Percentiles rank a stretch among this genome's conserved stretches.
Evolutionary conservation across 2,329 filamentous ascomycete genomes (phyloP).

Genomic region (Aureobasidium sp.): DNA sequence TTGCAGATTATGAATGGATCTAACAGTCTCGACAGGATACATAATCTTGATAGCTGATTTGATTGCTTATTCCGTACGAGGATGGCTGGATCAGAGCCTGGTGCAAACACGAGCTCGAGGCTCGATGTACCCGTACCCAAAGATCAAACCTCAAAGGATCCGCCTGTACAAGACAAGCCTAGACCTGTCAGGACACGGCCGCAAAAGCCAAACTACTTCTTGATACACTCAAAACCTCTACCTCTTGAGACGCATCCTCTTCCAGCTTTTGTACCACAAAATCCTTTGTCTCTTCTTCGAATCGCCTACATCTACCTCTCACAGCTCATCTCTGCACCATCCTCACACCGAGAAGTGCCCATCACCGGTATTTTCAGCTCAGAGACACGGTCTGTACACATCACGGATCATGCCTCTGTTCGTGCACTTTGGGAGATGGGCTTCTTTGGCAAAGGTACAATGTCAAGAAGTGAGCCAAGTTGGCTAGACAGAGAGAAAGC

Average conservation of each 20-base stretch:
- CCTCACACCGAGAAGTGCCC: constrained; percentile 55
- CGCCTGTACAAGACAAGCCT: constrained; percentile 18
- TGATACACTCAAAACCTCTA: constrained; percentile 74
- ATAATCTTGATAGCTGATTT: too few species aligned
- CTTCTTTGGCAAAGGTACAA: constrained; percentile 89
- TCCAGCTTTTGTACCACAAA: constrained; percentile 82
- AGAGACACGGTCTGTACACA: constrained; percentile 73
- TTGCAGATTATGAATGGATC: neutral
- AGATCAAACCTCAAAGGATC: neutral
- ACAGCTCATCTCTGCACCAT: constrained; percentile 43
- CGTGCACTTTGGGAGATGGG: constrained; percentile 89
- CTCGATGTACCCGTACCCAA: neutral
- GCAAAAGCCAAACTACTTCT: constrained; percentile 53
- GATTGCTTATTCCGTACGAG: too few species aligned
- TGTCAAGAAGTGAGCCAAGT: constrained; percentile 90
- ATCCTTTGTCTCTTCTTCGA: constrained; percentile 80
- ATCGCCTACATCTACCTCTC: constrained; percentile 61
- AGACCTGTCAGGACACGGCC: constrained; percentile 21
- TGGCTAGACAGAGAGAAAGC: constrained; percentile 83
- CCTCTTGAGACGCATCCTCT: constrained; percentile 78
- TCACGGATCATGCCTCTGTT: constrained; percentile 69
- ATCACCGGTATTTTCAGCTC: constrained; percentile 75
- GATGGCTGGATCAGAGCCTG: neutral
- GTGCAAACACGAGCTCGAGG: neutral
- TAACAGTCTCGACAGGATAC: neutral